A percentile compares a stretch with the other conserved stretches of the same genome.
Evolutionary conservation across 176 grass and related monocot species (phyloP).

Genomic region (Aechmea fasciata): DNA sequence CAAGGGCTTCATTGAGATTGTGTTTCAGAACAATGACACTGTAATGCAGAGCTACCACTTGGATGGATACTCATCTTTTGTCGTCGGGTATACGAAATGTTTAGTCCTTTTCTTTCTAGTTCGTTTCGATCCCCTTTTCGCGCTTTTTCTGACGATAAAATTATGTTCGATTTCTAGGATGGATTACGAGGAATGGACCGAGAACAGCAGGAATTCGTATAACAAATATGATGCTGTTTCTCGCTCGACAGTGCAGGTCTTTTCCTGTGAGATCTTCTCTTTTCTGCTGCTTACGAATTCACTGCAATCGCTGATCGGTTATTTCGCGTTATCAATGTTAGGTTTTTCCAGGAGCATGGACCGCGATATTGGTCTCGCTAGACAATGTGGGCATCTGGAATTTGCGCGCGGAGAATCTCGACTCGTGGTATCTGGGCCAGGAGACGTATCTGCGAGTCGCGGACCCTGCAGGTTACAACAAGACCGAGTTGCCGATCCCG

Average conservation of each 20-base stretch:
- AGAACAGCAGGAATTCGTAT: constrained; percentile 66
- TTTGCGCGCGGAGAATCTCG: constrained; percentile 70
- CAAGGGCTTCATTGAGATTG: constrained; percentile 81
- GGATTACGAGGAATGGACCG: constrained; percentile 91
- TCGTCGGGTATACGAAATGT: constrained; percentile 53
- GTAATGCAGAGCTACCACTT: constrained; percentile 83
- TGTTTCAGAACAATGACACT: constrained; percentile 94
- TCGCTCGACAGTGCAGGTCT: constrained; percentile 83
- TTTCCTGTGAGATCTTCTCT: background rate
- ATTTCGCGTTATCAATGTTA: background rate
- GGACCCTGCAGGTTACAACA: constrained; percentile 57
- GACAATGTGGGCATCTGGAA: constrained; percentile 96
- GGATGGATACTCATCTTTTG: constrained; percentile 83
- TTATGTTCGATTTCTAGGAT: constrained; percentile 42
- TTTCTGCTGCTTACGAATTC: constrained; percentile 3
- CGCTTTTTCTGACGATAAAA: constrained; percentile 2
- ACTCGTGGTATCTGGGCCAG: constrained; percentile 83
- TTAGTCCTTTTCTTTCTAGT: background rate
- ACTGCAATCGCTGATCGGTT: background rate
- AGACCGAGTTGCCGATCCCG: constrained; percentile 59
- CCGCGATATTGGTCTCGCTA: constrained; percentile 64
- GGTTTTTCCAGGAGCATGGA: constrained; percentile 97
- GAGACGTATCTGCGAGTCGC: constrained; percentile 69
- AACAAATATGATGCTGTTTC: constrained; percentile 95
- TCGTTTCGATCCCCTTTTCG: background rate